phyloP scores from a whole-genome alignment of 352 stramenopile genomes.

The Phytophthora syringae region DNA sequence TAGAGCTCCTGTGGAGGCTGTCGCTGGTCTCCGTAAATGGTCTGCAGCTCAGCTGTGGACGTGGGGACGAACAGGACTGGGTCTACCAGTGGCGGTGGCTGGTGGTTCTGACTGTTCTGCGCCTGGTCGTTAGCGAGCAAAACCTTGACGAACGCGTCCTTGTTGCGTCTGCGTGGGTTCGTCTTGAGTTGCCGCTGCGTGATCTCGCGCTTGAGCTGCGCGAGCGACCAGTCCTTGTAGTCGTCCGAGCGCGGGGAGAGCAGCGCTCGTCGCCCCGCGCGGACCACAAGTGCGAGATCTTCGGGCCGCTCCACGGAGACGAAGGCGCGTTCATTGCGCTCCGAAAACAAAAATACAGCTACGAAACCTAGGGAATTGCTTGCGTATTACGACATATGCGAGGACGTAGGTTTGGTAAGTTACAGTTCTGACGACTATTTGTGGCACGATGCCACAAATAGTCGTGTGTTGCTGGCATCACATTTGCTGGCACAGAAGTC shows the following conservation, averaged over 20 bases:
- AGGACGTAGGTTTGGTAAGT: background rate
- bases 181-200: constrained; percentile 55
- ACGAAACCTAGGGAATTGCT: background rate
- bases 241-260: constrained; percentile 55
- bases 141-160: constrained; percentile 51
- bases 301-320: constrained; percentile 34
- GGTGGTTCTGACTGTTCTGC: background rate
- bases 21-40: constrained; percentile 34
- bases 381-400: background rate
- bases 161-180: constrained; percentile 51
- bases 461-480: too few relatives aligned
- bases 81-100: constrained; percentile 15
- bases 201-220: constrained; percentile 65
- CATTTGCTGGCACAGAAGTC: too few relatives aligned
- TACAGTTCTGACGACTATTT: too few relatives aligned
- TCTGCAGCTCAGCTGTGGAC: constrained; percentile 25
- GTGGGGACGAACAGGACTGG: constrained; percentile 28
- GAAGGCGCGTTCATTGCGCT: constrained; percentile 27
- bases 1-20: constrained; percentile 9
- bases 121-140: constrained; percentile 40
- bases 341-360: background rate
- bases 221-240: constrained; percentile 58
- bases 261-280: constrained; percentile 50
- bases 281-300: constrained; percentile 51
- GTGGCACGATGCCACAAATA: too few relatives aligned